A percentile compares a stretch with the other conserved stretches of the same genome.
Evolutionary conservation across 148 eudicot genomes (phyloP).

Genomic region (Talinum fruticosum): DNA sequence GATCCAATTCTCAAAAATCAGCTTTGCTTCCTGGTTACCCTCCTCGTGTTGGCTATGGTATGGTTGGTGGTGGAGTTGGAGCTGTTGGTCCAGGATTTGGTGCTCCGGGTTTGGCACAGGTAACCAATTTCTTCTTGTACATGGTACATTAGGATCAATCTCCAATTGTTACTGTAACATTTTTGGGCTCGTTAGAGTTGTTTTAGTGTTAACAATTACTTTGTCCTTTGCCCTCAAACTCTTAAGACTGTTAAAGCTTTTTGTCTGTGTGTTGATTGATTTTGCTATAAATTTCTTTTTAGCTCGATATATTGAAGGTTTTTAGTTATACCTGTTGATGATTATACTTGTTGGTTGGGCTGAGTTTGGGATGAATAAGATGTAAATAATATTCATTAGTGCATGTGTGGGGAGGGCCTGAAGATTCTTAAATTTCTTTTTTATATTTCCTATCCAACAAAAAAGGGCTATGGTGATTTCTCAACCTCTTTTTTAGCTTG

Average conservation of each 20-base stretch:
- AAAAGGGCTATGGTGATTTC: neutral
- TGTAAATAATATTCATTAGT: neutral
- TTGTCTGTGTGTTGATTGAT: too few relatives aligned
- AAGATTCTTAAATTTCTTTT: neutral
- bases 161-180: too few relatives aligned
- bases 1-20: conserved; percentile 49
- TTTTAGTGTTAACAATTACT: neutral
- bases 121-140: conserved; percentile 25
- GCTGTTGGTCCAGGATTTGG: conserved; percentile 70
- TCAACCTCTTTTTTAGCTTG: neutral
- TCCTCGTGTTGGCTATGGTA: conserved; percentile 70
- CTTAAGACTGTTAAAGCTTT: too few relatives aligned
- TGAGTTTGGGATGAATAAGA: neutral
- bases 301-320: too few relatives aligned
- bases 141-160: neutral
- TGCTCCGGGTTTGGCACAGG: conserved; percentile 63
- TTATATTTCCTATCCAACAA: neutral
- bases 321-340: neutral
- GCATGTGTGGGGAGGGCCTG: neutral
- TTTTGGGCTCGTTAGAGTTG: neutral
- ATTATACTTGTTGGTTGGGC: neutral
- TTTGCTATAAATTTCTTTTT: neutral
- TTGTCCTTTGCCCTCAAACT: too few relatives aligned
- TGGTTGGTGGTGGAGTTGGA: conserved; percentile 65
- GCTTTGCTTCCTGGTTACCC: conserved; percentile 62